Evolutionary conservation across 1,139 yeast species (phyloP), one percentile per base, ranked within the genome.

Genomic region (Taphrina deformans): DNA sequence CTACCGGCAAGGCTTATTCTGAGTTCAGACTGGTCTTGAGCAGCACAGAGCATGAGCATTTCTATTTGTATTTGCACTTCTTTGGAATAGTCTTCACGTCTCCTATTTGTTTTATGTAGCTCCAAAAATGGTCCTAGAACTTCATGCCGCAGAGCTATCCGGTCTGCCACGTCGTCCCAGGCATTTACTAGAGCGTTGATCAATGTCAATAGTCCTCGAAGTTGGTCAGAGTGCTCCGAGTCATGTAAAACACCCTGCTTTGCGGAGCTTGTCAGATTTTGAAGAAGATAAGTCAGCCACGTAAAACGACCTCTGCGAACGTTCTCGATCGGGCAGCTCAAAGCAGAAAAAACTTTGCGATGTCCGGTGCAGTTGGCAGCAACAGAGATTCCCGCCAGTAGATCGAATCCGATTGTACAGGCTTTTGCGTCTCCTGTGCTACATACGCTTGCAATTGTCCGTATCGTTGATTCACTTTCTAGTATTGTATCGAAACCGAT

Each of bases 91-190:
- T 44, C 29, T 14, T 7, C 16, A 12, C 7, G 5, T 14, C 10
- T 24, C 52, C 12, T 26, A 2, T 10, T 7, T n/a, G 26, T 24
- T 10, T 7, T n/a, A 16, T 27, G 27, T 12, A n/a, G 9, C 33
- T 29, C 26, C 16, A 33, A 33, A 7, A 29, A 58, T 2, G 33
- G 53, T 48, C 38, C 53, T 9, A 48, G 7, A 18, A 58, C 21
- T 24, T 33, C 48, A 12, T 38, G 27, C 9, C 62, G 31, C 18
- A 58, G 35, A 6, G 46, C 53, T 2, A 58, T 21, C n/a, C 62
- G 55, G n/a, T 58, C 62, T 27, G 46, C 62, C 10, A 38, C 55
- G n/a, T 24, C 26, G 29, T 31, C 24, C 62, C 62, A 46, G 29
- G 29, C 31, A 23, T 23, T 26, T 5, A 35, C 27, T 24, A 58